Evolutionary conservation across 2,329 filamentous ascomycete genomes (phyloP).

Genomic region (Drechmeria coniospora): DNA sequence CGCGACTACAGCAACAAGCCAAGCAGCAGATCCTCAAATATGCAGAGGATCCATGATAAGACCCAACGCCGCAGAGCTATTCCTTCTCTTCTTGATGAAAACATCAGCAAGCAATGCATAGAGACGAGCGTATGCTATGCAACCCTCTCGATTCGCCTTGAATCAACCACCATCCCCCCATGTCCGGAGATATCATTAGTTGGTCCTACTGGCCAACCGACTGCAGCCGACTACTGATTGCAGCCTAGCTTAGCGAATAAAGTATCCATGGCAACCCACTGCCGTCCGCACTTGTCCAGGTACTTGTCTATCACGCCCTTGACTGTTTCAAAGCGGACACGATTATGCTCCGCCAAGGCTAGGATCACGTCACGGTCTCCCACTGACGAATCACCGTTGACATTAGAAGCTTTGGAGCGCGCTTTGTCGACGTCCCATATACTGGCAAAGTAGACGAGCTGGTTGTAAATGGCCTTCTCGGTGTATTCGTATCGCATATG

Average conservation of each 20-base stretch:
- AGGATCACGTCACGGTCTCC: slow-evolving; percentile 50
- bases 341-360: slow-evolving; percentile 69
- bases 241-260: slow-evolving; percentile 59
- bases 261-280: slow-evolving; percentile 88
- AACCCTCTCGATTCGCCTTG: too few relatives aligned
- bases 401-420: slow-evolving; percentile 32
- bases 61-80: too few relatives aligned
- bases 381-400: slow-evolving; percentile 29
- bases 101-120: too few relatives aligned
- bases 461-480: slow-evolving; percentile 89
- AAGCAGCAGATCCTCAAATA: too few relatives aligned
- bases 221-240: slow-evolving; percentile 14
- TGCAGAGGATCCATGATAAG: too few relatives aligned
- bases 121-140: too few relatives aligned
- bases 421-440: slow-evolving; percentile 87
- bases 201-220: too few relatives aligned
- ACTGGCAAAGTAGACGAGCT: slow-evolving; percentile 72
- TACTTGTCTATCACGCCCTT: slow-evolving; percentile 68
- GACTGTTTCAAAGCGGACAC: slow-evolving; percentile 59
- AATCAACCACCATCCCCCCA: too few relatives aligned
- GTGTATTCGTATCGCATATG: slow-evolving; percentile 77
- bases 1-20: too few relatives aligned
- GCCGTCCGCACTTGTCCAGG: slow-evolving; percentile 74
- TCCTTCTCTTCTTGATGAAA: too few relatives aligned
- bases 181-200: too few relatives aligned